These are phyloP conservation scores for Leccinum angustisporum DNA, from an alignment of 1,284 basidiomycete genomes.

Conservation along the genomic window DNA sequence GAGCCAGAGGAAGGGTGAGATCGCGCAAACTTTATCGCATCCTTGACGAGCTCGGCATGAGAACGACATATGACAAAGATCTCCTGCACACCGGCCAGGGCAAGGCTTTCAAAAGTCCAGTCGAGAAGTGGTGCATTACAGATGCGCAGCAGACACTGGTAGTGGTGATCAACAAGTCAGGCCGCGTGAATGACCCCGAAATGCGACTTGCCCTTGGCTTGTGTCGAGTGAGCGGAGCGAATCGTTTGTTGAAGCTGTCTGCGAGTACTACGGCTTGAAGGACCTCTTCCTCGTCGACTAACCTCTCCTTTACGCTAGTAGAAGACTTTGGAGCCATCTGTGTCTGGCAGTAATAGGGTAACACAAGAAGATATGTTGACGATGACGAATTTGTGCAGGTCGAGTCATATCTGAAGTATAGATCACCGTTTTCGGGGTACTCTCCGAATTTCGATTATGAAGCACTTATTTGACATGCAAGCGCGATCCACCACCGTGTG, in stretches of 20 bases:
- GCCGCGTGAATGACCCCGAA: slow-evolving; percentile 4
- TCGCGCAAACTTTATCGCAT: slow-evolving; percentile 70
- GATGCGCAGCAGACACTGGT: slow-evolving; percentile 87
- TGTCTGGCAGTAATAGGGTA: background rate
- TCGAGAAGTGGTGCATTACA: slow-evolving; percentile 92
- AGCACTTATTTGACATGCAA: slow-evolving; percentile 53
- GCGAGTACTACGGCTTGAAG: slow-evolving; percentile 92
- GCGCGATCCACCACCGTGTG: slow-evolving; percentile 31
- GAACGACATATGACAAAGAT: slow-evolving; percentile 93
- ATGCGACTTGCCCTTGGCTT: slow-evolving; percentile 72
- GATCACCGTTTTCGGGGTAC: slow-evolving; percentile 13
- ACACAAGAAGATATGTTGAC: background rate
- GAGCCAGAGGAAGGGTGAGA: slow-evolving; percentile 10
- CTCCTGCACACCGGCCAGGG: slow-evolving; percentile 90
- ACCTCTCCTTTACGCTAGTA: slow-evolving; percentile 56
- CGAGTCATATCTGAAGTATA: slow-evolving; percentile 24
- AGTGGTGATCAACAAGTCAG: slow-evolving; percentile 16
- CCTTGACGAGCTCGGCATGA: slow-evolving; percentile 81
- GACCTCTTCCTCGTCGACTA: slow-evolving; percentile 73
- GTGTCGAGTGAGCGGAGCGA: slow-evolving; percentile 82
- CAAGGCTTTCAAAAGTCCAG: slow-evolving; percentile 95
- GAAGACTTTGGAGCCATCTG: slow-evolving; percentile 65
- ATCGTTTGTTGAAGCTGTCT: slow-evolving; percentile 93
- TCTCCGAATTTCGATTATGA: slow-evolving; percentile 50
- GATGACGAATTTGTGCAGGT: background rate